Base-by-base conservation (phyloP, 768 basidiomycete genomes). In the Boletus rufocinnamomeus region DNA sequence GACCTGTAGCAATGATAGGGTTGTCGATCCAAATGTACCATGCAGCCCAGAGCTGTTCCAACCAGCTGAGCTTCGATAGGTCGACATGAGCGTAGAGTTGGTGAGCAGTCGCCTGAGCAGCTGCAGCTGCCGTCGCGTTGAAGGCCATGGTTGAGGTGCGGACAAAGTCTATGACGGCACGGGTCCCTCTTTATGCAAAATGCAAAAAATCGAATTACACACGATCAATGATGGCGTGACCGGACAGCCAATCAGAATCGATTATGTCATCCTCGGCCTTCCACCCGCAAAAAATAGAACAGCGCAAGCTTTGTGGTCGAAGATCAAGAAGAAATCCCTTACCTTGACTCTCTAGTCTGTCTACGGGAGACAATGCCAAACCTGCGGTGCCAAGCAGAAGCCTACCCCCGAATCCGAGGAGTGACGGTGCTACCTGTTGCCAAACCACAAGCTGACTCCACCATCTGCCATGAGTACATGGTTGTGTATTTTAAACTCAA, bases 11-110 rank as follows among this genome's bases (percentile, higher is more conserved):
- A 63, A 98, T 80, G 56, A 94, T 71, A 0, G 95, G 94, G 78
- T 96, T 93, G 54, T 86, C 92, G 48, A 95, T 86, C 79, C 79
- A 86, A 45, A 90, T 74, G 69, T 96, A 98, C 88, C 91, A 97
- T 23, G 82, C 75, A 50, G 80, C 87, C 94, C 95, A 98, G 66
- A 84, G 79, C 57, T 84, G 80, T 75, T 96, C 95, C 50, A 87
- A 59, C 86, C 84, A 88, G 59, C 70, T 83, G 41, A 92, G 77
- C 54, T 84, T 78, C 21, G 80, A 67, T 56, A 86, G 77, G 72
- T 91, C 87, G 23, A 82, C 77, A 61, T 77, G 73, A 2, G 81
- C 77, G 57, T 90, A 89, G 16, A 87, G 78, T 45, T 75, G 62
- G 19, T 77, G 74, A 43, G 77, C 75, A 21, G 73, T 63, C 25